Evolutionary conservation across 2,329 filamentous ascomycete genomes (phyloP).

Genomic region (Botrytis squamosa): DNA sequence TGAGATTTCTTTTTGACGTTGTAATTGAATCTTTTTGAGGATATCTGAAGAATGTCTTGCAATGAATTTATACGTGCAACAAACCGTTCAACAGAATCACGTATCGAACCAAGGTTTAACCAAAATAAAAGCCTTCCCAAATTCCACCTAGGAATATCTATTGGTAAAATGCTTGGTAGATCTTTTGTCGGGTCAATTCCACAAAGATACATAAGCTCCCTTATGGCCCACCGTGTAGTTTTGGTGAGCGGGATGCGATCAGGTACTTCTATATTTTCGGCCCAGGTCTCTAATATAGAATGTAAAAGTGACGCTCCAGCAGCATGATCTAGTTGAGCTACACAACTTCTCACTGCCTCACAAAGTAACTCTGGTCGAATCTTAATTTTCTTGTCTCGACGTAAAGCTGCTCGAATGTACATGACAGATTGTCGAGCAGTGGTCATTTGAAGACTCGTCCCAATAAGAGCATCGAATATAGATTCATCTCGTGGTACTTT

Average conservation of each 20-base stretch:
- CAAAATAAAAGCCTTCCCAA: conserved; percentile 28
- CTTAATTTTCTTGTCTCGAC: conserved; percentile 28
- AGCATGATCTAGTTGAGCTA: conserved; percentile 30
- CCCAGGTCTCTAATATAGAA: conserved; percentile 31
- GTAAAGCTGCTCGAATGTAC: conserved; percentile 33
- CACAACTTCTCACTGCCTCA: conserved; percentile 27
- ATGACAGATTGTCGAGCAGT: conserved; percentile 29
- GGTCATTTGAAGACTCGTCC: conserved; percentile 30
- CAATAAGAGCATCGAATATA: conserved; percentile 37
- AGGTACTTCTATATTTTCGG: conserved; percentile 15
- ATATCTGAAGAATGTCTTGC: background rate
- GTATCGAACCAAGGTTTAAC: conserved; percentile 26
- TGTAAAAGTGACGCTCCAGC: conserved; percentile 31
- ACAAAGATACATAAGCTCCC: conserved; percentile 33
- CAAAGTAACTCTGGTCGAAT: conserved; percentile 30
- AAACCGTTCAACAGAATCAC: conserved; percentile 24
- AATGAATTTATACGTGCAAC: background rate
- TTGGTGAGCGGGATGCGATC: conserved; percentile 23
- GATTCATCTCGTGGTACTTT: conserved; percentile 32
- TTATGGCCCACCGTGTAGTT: conserved; percentile 27
- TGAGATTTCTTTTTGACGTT: background rate
- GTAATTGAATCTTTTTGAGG: background rate
- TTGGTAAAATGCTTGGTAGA: conserved; percentile 19
- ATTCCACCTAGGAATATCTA: conserved; percentile 22
- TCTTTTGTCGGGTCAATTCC: conserved; percentile 27